These are phyloP conservation scores for Cronartium quercuum DNA, from an alignment of 1,284 basidiomycete genomes.

Conservation along the genomic window DNA sequence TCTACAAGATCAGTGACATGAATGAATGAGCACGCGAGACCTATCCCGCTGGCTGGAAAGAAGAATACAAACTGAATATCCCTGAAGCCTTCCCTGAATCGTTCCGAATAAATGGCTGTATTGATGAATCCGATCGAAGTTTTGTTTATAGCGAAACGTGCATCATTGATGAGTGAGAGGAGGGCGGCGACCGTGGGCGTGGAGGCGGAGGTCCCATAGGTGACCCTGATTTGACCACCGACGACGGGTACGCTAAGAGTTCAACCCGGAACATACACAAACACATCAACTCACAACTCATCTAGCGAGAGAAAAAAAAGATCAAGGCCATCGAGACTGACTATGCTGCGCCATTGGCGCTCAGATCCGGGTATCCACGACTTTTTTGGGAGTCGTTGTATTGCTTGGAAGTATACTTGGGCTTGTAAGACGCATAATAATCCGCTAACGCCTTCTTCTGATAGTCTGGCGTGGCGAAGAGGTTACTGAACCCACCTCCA, in stretches of 20 bases:
- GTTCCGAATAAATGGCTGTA: constrained; percentile 56
- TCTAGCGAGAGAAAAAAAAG: background rate
- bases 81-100: constrained; percentile 51
- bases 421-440: constrained; percentile 48
- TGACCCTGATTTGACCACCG: constrained; percentile 46
- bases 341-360: constrained; percentile 52
- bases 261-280: background rate
- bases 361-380: constrained; percentile 48
- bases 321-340: background rate
- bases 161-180: constrained; percentile 61
- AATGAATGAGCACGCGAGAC: background rate
- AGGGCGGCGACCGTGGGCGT: constrained; percentile 54
- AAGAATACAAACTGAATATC: constrained; percentile 53
- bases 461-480: constrained; percentile 59
- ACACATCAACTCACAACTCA: background rate
- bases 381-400: constrained; percentile 57
- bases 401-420: constrained; percentile 52
- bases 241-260: constrained; percentile 47
- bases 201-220: constrained; percentile 47
- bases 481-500: constrained; percentile 64
- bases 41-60: too few relatives aligned
- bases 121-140: constrained; percentile 59
- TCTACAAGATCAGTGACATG: background rate
- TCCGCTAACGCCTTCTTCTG: constrained; percentile 54
- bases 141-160: constrained; percentile 53